These are phyloP conservation scores for Chenopodium berlandieri DNA, from an alignment of 148 eudicot genomes.

Conservation along the genomic window DNA sequence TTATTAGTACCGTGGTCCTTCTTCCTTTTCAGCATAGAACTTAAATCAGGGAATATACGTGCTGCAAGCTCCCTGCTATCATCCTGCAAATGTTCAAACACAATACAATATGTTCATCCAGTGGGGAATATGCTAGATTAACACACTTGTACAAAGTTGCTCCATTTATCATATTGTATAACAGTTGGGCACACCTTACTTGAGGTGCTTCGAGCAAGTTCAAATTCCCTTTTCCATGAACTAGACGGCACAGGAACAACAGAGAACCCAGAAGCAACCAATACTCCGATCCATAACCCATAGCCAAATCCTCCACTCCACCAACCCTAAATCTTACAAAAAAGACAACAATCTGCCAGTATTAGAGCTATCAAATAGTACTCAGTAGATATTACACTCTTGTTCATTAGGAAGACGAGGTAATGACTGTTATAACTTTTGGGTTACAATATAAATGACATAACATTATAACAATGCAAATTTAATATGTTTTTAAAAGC, in stretches of 20 bases:
- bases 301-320: conserved; percentile 93
- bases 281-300: conserved; percentile 83
- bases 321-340: conserved; percentile 74
- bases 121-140: not conserved
- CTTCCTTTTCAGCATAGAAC: conserved; percentile 70
- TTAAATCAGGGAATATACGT: conserved; percentile 62
- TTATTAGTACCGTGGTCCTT: conserved; percentile 77
- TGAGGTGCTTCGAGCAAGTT: conserved; percentile 58
- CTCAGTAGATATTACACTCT: not conserved
- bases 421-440: not conserved
- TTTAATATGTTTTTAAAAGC: not conserved
- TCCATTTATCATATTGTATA: not conserved
- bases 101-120: not conserved
- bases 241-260: conserved; percentile 80
- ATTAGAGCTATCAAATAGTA: conserved; percentile 2
- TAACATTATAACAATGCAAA: not conserved
- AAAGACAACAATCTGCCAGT: conserved; percentile 18
- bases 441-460: not conserved
- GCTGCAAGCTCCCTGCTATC: conserved; percentile 82
- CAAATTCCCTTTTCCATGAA: conserved; percentile 74
- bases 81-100: conserved; percentile 52
- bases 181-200: conserved; percentile 55
- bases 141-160: not conserved
- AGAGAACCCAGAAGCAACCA: conserved; percentile 90
- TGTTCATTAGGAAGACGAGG: too few species aligned